Evolutionary conservation across 2,329 filamentous ascomycete species (phyloP), one percentile per base, ranked within the genome.

Genomic region (Pseudogymnoascus sp.): DNA sequence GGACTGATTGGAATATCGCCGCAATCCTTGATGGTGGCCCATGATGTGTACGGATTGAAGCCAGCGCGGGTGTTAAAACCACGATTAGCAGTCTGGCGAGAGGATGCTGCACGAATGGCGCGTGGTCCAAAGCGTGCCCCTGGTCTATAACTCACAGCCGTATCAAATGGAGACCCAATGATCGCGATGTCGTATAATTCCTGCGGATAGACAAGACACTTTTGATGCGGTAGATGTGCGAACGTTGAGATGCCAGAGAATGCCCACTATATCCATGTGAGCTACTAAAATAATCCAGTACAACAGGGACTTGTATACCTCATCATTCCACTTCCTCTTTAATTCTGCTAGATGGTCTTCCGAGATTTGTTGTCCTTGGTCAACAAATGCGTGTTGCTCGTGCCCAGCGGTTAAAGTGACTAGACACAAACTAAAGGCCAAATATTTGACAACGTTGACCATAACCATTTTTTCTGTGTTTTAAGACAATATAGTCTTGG

Each of bases 1-100:
- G 92, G 92, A 0, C 88, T 90, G 68, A 96, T 81, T 29, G 93
- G 91, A 63, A 96, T 91, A 73, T 96, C 93, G 56, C 93, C 93
- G 74, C 93, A 97, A 78, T 97, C 93, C 61, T 93, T 79, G 64
- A 96, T 85, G 40, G 79, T 85, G 0, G 90, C 89, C 88, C 89
- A 93, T 62, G 83, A 88, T 42, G 80, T 79, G 77, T 95, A 96
- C 0, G 93, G 91, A 75, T 96, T 97, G 68, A 96, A 82, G 40
- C 82, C 82, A 1, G 91, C 91, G 21, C 91, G 86, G 1, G 89
- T 84, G 76, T 96, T 96, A 82, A 89, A 92, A 72, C 88, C 89
- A 44, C 91, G 85, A 74, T 89, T 90, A 2, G 86, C 82, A 13
- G 88, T 91, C 76, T 96, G 92, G 19, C 92, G 86, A 6, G 87